These are phyloP conservation scores for Aristolochia fimbriata DNA, from an alignment of 164 flowering plant genomes.

Conservation along the genomic window DNA sequence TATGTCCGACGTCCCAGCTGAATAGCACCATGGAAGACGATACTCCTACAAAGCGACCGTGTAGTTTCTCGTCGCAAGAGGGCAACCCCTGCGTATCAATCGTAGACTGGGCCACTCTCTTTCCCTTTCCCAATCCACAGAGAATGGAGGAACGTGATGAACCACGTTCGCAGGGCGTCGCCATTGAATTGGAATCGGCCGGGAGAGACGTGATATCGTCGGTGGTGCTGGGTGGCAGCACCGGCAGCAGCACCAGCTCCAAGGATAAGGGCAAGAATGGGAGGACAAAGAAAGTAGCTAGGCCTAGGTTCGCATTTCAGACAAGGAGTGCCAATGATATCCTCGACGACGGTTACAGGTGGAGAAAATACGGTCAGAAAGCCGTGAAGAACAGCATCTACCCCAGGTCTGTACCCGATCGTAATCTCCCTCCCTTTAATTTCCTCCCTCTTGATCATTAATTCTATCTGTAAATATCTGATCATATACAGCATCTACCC, in stretches of 20 bases:
- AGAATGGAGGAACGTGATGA: slow-evolving; percentile 9
- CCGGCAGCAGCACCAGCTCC: slow-evolving; percentile 2
- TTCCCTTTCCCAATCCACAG: slow-evolving; percentile 10
- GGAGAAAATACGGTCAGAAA: slow-evolving; percentile 82
- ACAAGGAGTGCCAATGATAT: slow-evolving; percentile 55
- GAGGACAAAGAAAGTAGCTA: slow-evolving; percentile 19
- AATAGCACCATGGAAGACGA: neutral
- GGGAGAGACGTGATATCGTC: neutral
- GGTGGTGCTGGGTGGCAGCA: neutral
- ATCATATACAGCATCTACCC: slow-evolving; percentile 54
- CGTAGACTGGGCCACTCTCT: slow-evolving; percentile 32
- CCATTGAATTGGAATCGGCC: neutral
- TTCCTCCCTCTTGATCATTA: too few species aligned
- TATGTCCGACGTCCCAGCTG: neutral
- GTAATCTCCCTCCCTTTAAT: too few species aligned
- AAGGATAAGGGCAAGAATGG: slow-evolving; percentile 7
- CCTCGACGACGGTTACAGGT: slow-evolving; percentile 66
- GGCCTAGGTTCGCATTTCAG: slow-evolving; percentile 64
- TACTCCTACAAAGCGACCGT: too few species aligned
- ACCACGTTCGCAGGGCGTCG: neutral
- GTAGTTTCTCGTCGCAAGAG: neutral
- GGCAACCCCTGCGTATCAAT: slow-evolving; percentile 3
- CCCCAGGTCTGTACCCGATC: slow-evolving; percentile 58
- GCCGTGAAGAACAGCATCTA: slow-evolving; percentile 58
- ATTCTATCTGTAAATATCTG: too few species aligned